Percentiles rank a stretch among this genome's conserved stretches.
These are phyloP conservation scores for Taiwanofungus camphoratus DNA, from an alignment of 1,284 basidiomycete species.

Conservation along the genomic window DNA sequence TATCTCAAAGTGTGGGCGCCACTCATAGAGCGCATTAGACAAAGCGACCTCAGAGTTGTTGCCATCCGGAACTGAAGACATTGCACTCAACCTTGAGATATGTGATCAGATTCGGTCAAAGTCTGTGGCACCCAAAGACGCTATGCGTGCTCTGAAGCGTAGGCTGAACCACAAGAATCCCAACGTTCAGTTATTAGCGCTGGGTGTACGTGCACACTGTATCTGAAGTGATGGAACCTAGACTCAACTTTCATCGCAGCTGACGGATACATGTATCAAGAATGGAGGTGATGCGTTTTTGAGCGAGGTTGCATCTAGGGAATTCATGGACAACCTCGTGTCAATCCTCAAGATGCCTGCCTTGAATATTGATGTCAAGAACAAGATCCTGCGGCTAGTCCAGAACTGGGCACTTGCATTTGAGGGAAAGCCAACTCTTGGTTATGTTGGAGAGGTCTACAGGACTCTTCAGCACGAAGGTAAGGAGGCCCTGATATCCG, in stretches of 20 bases:
- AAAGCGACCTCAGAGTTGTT: slow-evolving; percentile 89
- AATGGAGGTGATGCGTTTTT: slow-evolving; percentile 96
- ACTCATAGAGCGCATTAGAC: slow-evolving; percentile 41
- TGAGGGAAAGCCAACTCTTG: slow-evolving; percentile 72
- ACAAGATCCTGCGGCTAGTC: slow-evolving; percentile 71
- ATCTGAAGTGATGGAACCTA: not conserved
- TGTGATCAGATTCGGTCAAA: slow-evolving; percentile 96
- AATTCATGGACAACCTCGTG: slow-evolving; percentile 91
- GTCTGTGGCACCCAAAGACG: slow-evolving; percentile 78
- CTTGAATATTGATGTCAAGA: slow-evolving; percentile 81
- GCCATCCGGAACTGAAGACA: slow-evolving; percentile 81
- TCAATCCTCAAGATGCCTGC: slow-evolving; percentile 72
- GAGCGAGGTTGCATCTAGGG: slow-evolving; percentile 75
- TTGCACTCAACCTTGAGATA: slow-evolving; percentile 92
- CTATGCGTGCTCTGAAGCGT: slow-evolving; percentile 86
- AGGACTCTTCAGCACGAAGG: slow-evolving; percentile 74
- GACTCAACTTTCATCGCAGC: slow-evolving; percentile 34
- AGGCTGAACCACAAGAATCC: slow-evolving; percentile 93
- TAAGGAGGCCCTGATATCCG: slow-evolving; percentile 25
- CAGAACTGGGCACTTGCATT: slow-evolving; percentile 95
- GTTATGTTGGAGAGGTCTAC: slow-evolving; percentile 77
- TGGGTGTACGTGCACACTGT: slow-evolving; percentile 55
- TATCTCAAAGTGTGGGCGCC: not conserved
- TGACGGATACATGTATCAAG: slow-evolving; percentile 94
- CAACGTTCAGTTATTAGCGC: slow-evolving; percentile 86